Conservation (phyloP, 2,329 filamentous ascomycete genomes). For the Ophiocordyceps polyrhachis-furcata region DNA sequence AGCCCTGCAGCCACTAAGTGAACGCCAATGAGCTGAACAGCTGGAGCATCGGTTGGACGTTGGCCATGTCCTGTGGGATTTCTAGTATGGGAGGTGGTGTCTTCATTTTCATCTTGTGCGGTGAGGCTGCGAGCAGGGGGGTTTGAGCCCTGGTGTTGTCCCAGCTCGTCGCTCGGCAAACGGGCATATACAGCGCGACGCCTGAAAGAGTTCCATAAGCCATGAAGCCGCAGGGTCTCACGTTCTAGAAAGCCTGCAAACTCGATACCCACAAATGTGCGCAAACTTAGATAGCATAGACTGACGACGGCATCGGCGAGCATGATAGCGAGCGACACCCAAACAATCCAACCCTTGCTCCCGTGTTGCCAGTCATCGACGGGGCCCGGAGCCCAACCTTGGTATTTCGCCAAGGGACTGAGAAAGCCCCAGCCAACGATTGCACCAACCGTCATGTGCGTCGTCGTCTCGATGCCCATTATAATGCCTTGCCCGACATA, state of each 20-base stretch:
- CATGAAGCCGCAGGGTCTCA: neutral
- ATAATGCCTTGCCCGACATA: slow-evolving; percentile 97
- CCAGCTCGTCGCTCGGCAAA: slow-evolving; percentile 4
- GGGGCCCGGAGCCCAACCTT: slow-evolving; percentile 75
- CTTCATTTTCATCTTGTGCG: no score
- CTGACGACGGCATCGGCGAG: slow-evolving; percentile 81
- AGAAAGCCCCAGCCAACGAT: slow-evolving; percentile 79
- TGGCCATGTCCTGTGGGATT: slow-evolving; percentile 13
- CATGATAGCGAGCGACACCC: slow-evolving; percentile 94
- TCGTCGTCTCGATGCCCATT: slow-evolving; percentile 88
- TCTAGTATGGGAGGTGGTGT: no score
- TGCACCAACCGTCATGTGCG: slow-evolving; percentile 88
- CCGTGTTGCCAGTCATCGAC: slow-evolving; percentile 81
- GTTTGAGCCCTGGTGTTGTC: neutral
- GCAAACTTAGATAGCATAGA: slow-evolving; percentile 57
- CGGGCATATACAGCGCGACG: slow-evolving; percentile 7
- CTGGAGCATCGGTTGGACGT: slow-evolving; percentile 58
- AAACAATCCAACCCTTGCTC: slow-evolving; percentile 97
- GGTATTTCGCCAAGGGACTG: slow-evolving; percentile 69
- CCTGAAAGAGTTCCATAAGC: slow-evolving; percentile 1
- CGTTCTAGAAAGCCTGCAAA: neutral
- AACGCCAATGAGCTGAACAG: slow-evolving; percentile 60
- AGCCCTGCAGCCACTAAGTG: slow-evolving; percentile 59
- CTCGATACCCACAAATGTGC: slow-evolving; percentile 25
- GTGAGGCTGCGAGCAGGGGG: no score